These are phyloP conservation scores for Willaertia magna DNA, from an alignment of 208 protist genomes.

Conservation along the genomic window DNA sequence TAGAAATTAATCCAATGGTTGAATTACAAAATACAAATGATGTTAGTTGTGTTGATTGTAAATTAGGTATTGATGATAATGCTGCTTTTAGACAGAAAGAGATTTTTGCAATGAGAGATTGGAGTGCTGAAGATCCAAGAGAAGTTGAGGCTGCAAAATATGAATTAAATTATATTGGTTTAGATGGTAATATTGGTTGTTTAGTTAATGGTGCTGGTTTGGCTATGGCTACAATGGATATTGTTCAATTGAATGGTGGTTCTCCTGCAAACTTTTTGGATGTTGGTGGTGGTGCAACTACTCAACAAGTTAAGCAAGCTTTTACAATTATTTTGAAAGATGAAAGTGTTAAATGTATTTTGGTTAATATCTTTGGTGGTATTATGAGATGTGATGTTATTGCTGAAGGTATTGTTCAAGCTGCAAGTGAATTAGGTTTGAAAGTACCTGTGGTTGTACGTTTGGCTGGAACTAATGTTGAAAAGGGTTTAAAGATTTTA, in stretches of 20 bases:
- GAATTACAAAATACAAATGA: constrained; percentile 73
- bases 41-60: constrained; percentile 92
- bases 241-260: constrained; percentile 93
- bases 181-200: constrained; percentile 92
- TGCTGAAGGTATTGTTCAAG: constrained; percentile 85
- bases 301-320: constrained; percentile 82
- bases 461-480: constrained; percentile 85
- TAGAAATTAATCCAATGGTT: constrained; percentile 97
- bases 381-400: constrained; percentile 98
- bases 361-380: constrained; percentile 99
- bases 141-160: constrained; percentile 87
- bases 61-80: constrained; percentile 98
- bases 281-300: constrained; percentile 81
- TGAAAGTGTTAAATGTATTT: constrained; percentile 74
- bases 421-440: constrained; percentile 57
- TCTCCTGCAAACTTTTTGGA: constrained; percentile 98
- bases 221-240: constrained; percentile 99
- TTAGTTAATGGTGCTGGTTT: constrained; percentile 95
- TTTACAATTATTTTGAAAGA: constrained; percentile 93
- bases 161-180: constrained; percentile 97
- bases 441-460: constrained; percentile 82
- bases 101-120: constrained; percentile 85
- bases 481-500: constrained; percentile 78
- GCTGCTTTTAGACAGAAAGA: constrained; percentile 88
- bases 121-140: constrained; percentile 74